Evolutionary conservation across 441 rosid species (phyloP).

Genomic region (Melastoma candidum): DNA sequence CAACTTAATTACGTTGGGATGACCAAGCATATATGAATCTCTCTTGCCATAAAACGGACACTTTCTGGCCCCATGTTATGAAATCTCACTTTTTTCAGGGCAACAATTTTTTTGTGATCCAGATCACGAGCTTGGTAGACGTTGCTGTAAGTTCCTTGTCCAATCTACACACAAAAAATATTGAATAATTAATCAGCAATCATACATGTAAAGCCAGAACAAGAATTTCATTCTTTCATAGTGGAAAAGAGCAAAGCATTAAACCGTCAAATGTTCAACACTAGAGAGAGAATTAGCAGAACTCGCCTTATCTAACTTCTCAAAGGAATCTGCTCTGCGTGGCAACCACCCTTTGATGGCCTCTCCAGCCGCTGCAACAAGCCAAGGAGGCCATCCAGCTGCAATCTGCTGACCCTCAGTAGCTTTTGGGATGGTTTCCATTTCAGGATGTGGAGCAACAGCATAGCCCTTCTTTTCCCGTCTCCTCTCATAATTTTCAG

Average conservation of each 20-base stretch:
- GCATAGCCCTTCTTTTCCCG: constrained; percentile 55
- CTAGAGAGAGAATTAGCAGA: constrained; percentile 11
- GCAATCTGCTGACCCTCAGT: constrained; percentile 48
- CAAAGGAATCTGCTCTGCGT: not conserved
- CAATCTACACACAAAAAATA: constrained; percentile 55
- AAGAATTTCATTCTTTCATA: not conserved
- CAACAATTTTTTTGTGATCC: constrained; percentile 82
- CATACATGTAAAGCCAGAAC: not conserved
- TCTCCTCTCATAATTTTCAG: constrained; percentile 52
- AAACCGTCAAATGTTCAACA: too few species aligned
- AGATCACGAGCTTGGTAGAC: constrained; percentile 94
- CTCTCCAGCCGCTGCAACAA: constrained; percentile 5
- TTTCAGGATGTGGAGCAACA: constrained; percentile 45
- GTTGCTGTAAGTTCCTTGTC: constrained; percentile 96
- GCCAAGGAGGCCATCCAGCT: constrained; percentile 9
- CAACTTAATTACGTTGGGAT: constrained; percentile 82
- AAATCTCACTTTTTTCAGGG: constrained; percentile 94
- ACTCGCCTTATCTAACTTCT: constrained; percentile 11
- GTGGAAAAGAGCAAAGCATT: too few species aligned
- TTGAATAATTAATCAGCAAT: constrained; percentile 3
- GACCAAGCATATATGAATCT: constrained; percentile 91
- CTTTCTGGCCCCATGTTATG: constrained; percentile 96
- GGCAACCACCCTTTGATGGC: constrained; percentile 5
- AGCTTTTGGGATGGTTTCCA: constrained; percentile 57
- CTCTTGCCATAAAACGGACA: constrained; percentile 95